These are phyloP conservation scores for Dictyostelium discoideum DNA, from an alignment of 78 protist species.

Conservation along the genomic window dicty_2.7 NC_007089.4:2348001-2348500, in stretches of 20 bases:
- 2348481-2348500: slow-evolving; percentile 2
- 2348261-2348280: slow-evolving; percentile 64
- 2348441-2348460: background rate
- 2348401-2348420: too few relatives aligned
- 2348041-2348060: slow-evolving; percentile 8
- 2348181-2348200: slow-evolving; percentile 61
- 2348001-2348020: background rate
- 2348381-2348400: slow-evolving; percentile 49
- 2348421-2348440: too few relatives aligned
- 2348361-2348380: slow-evolving; percentile 70
- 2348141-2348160: slow-evolving; percentile 59
- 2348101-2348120: too few relatives aligned
- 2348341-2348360: slow-evolving; percentile 35
- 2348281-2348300: slow-evolving; percentile 69
- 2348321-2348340: background rate
- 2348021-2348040: slow-evolving; percentile 49
- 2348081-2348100: too few relatives aligned
- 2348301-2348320: slow-evolving; percentile 40
- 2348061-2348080: too few relatives aligned
- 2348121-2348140: background rate
- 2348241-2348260: slow-evolving; percentile 11
- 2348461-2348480: background rate
- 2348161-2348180: slow-evolving; percentile 51
- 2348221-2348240: slow-evolving; percentile 7
- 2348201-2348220: slow-evolving; percentile 30